phyloP scores from a whole-genome alignment of 371 early-diverging fungal genomes.

The Capillidium rhysosporum region DNA sequence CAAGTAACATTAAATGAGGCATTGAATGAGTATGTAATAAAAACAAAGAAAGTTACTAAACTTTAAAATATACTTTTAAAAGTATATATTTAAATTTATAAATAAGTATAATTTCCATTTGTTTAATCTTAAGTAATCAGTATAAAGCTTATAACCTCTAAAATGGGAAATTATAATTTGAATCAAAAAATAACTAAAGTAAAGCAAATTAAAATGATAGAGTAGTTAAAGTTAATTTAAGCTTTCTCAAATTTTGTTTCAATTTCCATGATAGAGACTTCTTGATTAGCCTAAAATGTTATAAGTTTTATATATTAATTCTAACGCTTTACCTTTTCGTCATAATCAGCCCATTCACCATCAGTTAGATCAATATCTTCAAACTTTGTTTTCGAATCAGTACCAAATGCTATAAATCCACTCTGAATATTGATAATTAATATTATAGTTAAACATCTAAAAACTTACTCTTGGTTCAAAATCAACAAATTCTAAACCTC shows the following conservation, averaged over 20 bases:
- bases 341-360: slow-evolving; percentile 78
- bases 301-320: background rate
- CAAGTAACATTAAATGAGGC: too few species aligned
- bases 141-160: too few species aligned
- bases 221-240: too few species aligned
- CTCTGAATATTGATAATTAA: slow-evolving; percentile 16
- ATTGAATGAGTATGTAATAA: too few species aligned
- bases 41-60: too few species aligned
- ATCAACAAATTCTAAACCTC: slow-evolving; percentile 66
- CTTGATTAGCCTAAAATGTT: slow-evolving; percentile 7
- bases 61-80: too few species aligned
- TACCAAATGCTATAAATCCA: slow-evolving; percentile 51
- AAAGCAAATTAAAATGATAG: too few species aligned
- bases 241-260: slow-evolving; percentile 7
- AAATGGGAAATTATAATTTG: too few species aligned
- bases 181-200: too few species aligned
- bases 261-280: slow-evolving; percentile 11
- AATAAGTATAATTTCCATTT: too few species aligned
- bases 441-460: background rate
- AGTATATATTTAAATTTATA: too few species aligned
- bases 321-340: slow-evolving; percentile 35
- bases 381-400: slow-evolving; percentile 48
- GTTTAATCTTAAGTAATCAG: too few species aligned
- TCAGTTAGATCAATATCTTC: slow-evolving; percentile 64
- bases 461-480: slow-evolving; percentile 47